These are phyloP conservation scores for Malus asiatica DNA, from an alignment of 306 rosid species.

Conservation along the genomic window DNA sequence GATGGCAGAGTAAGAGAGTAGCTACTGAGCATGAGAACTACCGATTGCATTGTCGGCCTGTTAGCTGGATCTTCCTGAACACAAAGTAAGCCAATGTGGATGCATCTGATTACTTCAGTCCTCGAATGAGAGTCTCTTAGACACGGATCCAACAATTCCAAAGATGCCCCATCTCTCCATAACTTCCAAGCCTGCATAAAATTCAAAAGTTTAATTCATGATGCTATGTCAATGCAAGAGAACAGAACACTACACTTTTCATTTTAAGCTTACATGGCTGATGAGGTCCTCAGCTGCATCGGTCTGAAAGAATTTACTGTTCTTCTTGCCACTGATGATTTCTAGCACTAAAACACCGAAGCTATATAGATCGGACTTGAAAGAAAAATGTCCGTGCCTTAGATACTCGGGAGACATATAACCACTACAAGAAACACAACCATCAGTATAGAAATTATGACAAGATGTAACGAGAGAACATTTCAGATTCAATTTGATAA, in stretches of 20 bases:
- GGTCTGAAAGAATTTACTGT: not conserved
- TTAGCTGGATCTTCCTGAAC: constrained; percentile 36
- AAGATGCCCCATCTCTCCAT: constrained; percentile 23
- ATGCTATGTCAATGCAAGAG: not conserved
- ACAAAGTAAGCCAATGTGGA: constrained; percentile 45
- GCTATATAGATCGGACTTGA: constrained; percentile 22
- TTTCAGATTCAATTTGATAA: not conserved
- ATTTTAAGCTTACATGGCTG: not conserved
- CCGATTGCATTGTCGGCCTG: constrained; percentile 44
- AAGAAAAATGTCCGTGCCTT: constrained; percentile 2
- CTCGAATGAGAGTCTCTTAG: constrained; percentile 10
- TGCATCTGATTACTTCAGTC: constrained; percentile 39
- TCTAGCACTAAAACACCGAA: constrained; percentile 21
- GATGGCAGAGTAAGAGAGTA: constrained; percentile 17
- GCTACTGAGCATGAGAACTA: constrained; percentile 40
- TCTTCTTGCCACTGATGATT: constrained; percentile 18
- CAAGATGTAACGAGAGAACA: no score
- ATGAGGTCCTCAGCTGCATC: not conserved
- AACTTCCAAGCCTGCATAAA: constrained; percentile 37
- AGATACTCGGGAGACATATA: constrained; percentile 11
- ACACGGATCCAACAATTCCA: constrained; percentile 26
- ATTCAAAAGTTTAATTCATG: no score
- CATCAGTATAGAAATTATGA: not conserved
- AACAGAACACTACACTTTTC: not conserved
- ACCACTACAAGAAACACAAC: not conserved